Evolutionary conservation across 345 rosid species (phyloP).

Genomic region (Schrenkiella parvula): DNA sequence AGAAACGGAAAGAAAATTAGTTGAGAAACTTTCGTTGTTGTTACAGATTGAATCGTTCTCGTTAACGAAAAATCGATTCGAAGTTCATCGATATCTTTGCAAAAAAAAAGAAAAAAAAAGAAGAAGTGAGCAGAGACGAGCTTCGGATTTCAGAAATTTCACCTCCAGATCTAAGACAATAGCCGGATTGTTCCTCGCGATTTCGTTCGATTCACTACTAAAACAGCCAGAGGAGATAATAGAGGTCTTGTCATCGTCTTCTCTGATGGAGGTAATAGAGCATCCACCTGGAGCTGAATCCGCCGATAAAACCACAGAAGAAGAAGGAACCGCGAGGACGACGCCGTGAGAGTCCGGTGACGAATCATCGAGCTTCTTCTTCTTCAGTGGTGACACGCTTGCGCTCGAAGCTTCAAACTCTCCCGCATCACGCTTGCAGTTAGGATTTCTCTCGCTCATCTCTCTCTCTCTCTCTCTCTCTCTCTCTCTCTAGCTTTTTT

Average conservation of each 20-base stretch:
- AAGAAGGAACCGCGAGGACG: neutral
- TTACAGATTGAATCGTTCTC: neutral
- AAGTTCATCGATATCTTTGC: neutral
- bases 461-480: constrained; percentile 25
- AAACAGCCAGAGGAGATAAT: constrained; percentile 37
- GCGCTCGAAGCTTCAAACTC: constrained; percentile 30
- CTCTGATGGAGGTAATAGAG: constrained; percentile 14
- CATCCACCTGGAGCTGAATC: constrained; percentile 19
- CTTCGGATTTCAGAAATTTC: neutral
- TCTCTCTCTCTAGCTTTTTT: constrained; percentile 3
- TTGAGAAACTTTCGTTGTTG: neutral
- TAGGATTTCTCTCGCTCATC: constrained; percentile 39
- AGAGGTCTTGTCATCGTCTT: constrained; percentile 17
- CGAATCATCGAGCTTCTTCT: constrained; percentile 24
- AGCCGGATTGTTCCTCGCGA: constrained; percentile 32
- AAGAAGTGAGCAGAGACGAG: neutral
- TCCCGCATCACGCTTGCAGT: constrained; percentile 30
- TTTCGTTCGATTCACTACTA: constrained; percentile 35
- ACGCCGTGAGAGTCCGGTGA: neutral
- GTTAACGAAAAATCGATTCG: too few species aligned
- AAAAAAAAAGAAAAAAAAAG: neutral
- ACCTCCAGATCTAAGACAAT: constrained; percentile 55
- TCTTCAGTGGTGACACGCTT: constrained; percentile 35
- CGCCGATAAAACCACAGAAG: constrained; percentile 20
- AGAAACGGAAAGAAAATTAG: neutral